Conservation (phyloP, 2,329 filamentous ascomycete species). For the Ophiostoma sp. region DNA sequence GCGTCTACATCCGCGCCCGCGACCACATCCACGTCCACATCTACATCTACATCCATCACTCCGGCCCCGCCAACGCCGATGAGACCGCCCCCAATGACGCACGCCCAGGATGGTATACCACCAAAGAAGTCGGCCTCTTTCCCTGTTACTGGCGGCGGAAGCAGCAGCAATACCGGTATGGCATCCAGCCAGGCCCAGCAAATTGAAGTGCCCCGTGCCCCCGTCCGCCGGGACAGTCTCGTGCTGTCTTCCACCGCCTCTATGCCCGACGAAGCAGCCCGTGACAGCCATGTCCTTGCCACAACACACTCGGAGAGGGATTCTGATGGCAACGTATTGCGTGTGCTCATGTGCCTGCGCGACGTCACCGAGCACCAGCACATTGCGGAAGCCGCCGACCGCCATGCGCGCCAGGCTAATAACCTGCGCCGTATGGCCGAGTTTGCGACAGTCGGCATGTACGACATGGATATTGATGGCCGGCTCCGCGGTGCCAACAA, state of each 20-base stretch:
- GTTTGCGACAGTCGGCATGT: conserved; percentile 51
- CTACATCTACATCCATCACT: neutral
- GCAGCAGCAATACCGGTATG: neutral
- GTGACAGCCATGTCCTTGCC: conserved; percentile 43
- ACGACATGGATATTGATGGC: conserved; percentile 48
- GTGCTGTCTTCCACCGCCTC: conserved; percentile 24
- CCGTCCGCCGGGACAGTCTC: conserved; percentile 24
- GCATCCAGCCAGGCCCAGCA: neutral
- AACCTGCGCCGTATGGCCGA: conserved; percentile 52
- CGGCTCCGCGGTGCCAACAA: conserved; percentile 48
- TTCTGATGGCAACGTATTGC: conserved; percentile 40
- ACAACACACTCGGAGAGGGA: conserved; percentile 45
- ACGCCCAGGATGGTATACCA: conserved; percentile 31
- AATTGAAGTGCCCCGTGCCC: neutral
- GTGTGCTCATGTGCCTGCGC: conserved; percentile 46
- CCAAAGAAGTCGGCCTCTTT: conserved; percentile 34
- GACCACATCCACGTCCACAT: no score
- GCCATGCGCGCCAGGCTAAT: conserved; percentile 47
- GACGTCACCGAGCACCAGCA: conserved; percentile 49
- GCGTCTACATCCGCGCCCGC: neutral
- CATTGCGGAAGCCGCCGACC: conserved; percentile 45
- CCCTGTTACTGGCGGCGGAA: conserved; percentile 22
- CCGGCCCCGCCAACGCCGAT: neutral
- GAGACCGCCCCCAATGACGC: neutral
- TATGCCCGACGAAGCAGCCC: conserved; percentile 2